Evolutionary conservation across 2,329 filamentous ascomycete species (phyloP), one percentile per base, ranked within the genome.

Genomic region (Aspergillus texensis): DNA sequence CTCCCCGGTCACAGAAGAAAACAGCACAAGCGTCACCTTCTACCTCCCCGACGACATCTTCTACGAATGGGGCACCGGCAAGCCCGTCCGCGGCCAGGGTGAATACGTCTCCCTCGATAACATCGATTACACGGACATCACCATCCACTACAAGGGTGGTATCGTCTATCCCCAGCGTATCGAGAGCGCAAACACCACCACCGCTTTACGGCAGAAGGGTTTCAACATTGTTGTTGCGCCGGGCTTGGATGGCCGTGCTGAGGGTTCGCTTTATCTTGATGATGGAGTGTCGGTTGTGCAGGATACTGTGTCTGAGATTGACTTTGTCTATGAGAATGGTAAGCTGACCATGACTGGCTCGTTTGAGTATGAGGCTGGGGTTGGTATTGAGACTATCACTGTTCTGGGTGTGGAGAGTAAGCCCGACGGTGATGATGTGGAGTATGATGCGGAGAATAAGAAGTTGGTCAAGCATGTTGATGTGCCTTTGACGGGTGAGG

Each of bases 41-140:
- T 60, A 60, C 46, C 58, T 60, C 14, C 58, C 58, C 3, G 46
- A 60, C 46, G 58, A 60, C 58, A 60, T 60, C 46, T 60, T 60
- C 58, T 60, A 60, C 19, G 58, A 60, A 53, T 60, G 46, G 45
- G 46, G 58, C 32, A 60, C 58, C 4, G 58, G 58, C 16, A 41
- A 28, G 19, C 58, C 58, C 9, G 58, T 60, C 30, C 58, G 58
- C 46, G 58, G 58, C 2, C 26, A 39, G 4, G 58, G 58, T 46
- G 58, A 50, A 9, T 60, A 60, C 58, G 46, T 60, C 46, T 41
- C 46, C 39, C 39, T 41, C 24, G 45, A 34, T 6, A 41, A 53
- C 21, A 41, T 60, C 10, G 46, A 41, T 10, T 30, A 30, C 46
- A 60, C 58, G 5, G 46, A 60, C 19, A 60, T 60, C 39, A 41